Evolutionary conservation across 805 yeast species (phyloP).

Genomic region (Metschnikowia arizonensis): DNA sequence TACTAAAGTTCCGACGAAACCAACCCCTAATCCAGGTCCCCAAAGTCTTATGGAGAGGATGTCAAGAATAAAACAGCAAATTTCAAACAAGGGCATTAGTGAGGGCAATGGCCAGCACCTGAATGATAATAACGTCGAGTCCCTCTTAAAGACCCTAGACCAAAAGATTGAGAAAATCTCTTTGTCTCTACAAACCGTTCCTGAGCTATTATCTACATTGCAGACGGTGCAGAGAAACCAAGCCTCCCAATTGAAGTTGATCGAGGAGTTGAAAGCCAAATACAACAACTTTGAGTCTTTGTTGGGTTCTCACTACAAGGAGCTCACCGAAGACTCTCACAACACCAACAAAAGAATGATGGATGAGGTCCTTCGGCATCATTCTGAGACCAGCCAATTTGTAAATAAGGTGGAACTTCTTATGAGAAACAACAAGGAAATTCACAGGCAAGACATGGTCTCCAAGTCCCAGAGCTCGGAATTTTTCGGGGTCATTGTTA

Average conservation of each 20-base stretch:
- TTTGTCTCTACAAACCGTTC: neutral
- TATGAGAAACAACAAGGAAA: conserved; percentile 38
- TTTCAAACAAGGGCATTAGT: neutral
- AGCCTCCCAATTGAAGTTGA: conserved; percentile 16
- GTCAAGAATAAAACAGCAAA: conserved; percentile 6
- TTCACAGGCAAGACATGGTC: conserved; percentile 20
- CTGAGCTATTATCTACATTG: conserved; percentile 1
- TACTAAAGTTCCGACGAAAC: conserved; percentile 6
- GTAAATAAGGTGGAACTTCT: conserved; percentile 38
- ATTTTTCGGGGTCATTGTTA: conserved; percentile 24
- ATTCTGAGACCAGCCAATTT: conserved; percentile 30
- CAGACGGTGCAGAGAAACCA: conserved; percentile 13
- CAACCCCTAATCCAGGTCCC: neutral
- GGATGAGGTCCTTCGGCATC: conserved; percentile 42
- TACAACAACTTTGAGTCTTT: conserved; percentile 25
- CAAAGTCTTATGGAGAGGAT: conserved; percentile 31
- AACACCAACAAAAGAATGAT: conserved; percentile 35
- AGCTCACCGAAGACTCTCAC: conserved; percentile 29
- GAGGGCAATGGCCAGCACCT: too few relatives aligned
- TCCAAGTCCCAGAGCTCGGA: conserved; percentile 19
- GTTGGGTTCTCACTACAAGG: conserved; percentile 29
- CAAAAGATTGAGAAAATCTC: neutral
- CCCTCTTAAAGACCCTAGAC: neutral
- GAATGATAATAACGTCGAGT: neutral
- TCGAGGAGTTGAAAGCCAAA: conserved; percentile 19